Conservation (phyloP, 2,329 filamentous ascomycete species). For the Diaporthe velutina region DNA sequence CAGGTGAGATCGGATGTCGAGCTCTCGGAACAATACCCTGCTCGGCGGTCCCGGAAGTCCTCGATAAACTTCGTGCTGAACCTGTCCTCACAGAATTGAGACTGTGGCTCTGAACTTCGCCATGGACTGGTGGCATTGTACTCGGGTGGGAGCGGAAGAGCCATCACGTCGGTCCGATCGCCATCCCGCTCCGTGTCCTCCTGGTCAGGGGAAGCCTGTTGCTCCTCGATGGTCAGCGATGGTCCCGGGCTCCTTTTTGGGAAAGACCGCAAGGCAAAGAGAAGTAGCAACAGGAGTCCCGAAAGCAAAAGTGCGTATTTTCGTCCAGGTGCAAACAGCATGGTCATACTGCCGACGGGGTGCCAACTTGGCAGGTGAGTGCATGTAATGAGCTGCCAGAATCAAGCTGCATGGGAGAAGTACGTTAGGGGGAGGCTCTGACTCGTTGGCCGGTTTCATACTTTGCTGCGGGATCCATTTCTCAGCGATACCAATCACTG, state of each 20-base stretch:
- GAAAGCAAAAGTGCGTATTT: neutral
- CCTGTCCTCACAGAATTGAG: neutral
- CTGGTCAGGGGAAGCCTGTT: neutral
- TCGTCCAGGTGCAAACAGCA: neutral
- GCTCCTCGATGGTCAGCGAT: neutral
- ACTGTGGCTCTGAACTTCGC: neutral
- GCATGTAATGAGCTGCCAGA: neutral
- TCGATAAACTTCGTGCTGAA: constrained; percentile 48
- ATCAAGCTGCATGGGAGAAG: neutral
- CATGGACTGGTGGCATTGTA: neutral
- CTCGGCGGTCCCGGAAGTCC: constrained; percentile 43
- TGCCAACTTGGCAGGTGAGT: neutral
- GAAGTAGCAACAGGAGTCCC: neutral
- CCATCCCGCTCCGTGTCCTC: neutral
- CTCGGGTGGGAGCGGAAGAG: neutral
- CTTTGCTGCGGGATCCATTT: neutral
- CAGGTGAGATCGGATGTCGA: constrained; percentile 31
- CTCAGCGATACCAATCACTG: neutral
- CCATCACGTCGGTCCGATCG: neutral
- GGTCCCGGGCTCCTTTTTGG: too few relatives aligned
- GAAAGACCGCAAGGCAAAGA: neutral
- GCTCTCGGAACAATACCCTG: constrained; percentile 29
- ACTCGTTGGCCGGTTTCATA: constrained; percentile 8
- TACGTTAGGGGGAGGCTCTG: neutral
- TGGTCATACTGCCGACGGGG: neutral